phyloP scores from a whole-genome alignment of 2,329 filamentous ascomycete genomes.

The Dryadomyces sulphureus region DNA sequence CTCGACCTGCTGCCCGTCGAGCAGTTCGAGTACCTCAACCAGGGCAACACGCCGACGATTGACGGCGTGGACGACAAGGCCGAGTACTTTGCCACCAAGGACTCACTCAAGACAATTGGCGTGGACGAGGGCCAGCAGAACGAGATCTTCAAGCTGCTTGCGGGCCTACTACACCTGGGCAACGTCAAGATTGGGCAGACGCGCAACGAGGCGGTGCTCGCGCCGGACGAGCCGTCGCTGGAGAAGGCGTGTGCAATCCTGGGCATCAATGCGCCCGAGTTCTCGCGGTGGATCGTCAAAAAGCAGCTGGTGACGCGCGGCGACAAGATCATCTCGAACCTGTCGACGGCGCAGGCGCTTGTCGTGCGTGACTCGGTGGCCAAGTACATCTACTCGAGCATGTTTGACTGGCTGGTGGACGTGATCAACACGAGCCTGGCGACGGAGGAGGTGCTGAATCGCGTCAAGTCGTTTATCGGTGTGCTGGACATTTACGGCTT shows the following conservation, averaged over 20 bases:
- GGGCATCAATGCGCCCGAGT: constrained; percentile 72
- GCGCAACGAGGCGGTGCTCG: constrained; percentile 72
- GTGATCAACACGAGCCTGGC: constrained; percentile 86
- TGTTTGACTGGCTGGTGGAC: constrained; percentile 99
- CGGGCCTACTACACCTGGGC: constrained; percentile 82
- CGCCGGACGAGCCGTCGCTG: constrained; percentile 67
- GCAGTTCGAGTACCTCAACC: constrained; percentile 91
- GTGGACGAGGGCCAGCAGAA: constrained; percentile 59
- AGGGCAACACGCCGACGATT: constrained; percentile 80
- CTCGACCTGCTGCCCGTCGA: constrained; percentile 69
- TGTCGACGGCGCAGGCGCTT: constrained; percentile 82
- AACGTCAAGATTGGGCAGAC: constrained; percentile 93
- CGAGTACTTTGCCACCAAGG: constrained; percentile 79
- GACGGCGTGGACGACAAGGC: constrained; percentile 92
- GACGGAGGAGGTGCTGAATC: constrained; percentile 69
- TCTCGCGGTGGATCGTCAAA: constrained; percentile 97
- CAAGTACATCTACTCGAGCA: constrained; percentile 95
- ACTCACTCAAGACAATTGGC: constrained; percentile 77
- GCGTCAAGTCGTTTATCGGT: constrained; percentile 84
- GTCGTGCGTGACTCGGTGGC: constrained; percentile 95
- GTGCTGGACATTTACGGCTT: constrained; percentile 99
- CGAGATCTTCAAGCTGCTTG: constrained; percentile 80
- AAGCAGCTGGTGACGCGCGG: constrained; percentile 94
- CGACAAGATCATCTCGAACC: constrained; percentile 92
- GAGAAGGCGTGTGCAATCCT: constrained; percentile 70